Evolutionary conservation across 768 basidiomycete genomes (phyloP).

Genomic region (Boletus sp.): DNA sequence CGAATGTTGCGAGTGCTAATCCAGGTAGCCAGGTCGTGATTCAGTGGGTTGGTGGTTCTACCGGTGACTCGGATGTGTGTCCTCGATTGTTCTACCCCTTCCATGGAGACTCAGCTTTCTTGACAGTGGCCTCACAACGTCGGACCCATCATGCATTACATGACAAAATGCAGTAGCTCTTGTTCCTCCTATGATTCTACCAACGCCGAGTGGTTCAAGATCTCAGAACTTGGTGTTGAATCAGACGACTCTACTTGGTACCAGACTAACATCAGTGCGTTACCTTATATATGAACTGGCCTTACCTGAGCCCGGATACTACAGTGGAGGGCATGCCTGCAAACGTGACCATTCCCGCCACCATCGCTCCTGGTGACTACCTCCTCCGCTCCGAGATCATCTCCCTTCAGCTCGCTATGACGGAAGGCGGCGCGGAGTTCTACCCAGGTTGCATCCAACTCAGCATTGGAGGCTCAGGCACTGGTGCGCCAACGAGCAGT

Average conservation of each 20-base stretch:
- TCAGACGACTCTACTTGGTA: slow-evolving; percentile 41
- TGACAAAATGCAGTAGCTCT: slow-evolving; percentile 55
- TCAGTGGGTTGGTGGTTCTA: slow-evolving; percentile 49
- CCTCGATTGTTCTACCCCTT: neutral
- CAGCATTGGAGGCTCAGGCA: slow-evolving; percentile 26
- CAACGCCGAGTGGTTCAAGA: slow-evolving; percentile 72
- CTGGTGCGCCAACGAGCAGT: slow-evolving; percentile 14
- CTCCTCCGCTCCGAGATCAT: slow-evolving; percentile 77
- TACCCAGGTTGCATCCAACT: slow-evolving; percentile 32
- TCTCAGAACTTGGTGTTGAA: slow-evolving; percentile 48
- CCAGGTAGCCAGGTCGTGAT: slow-evolving; percentile 55
- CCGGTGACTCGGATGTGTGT: slow-evolving; percentile 35
- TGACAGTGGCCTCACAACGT: slow-evolving; percentile 51
- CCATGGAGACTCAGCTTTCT: neutral
- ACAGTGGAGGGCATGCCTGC: slow-evolving; percentile 38
- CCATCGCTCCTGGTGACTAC: slow-evolving; percentile 64
- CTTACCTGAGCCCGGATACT: neutral
- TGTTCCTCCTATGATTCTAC: slow-evolving; percentile 60
- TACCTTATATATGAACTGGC: neutral
- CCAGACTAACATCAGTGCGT: slow-evolving; percentile 48
- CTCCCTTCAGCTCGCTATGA: slow-evolving; percentile 62
- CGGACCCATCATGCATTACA: slow-evolving; percentile 72
- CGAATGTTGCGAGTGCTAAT: slow-evolving; percentile 50
- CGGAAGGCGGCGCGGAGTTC: slow-evolving; percentile 50
- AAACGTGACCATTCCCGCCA: slow-evolving; percentile 43